phyloP scores from a whole-genome alignment of 2,329 filamentous ascomycete genomes.

The Epichloe scottii region DNA sequence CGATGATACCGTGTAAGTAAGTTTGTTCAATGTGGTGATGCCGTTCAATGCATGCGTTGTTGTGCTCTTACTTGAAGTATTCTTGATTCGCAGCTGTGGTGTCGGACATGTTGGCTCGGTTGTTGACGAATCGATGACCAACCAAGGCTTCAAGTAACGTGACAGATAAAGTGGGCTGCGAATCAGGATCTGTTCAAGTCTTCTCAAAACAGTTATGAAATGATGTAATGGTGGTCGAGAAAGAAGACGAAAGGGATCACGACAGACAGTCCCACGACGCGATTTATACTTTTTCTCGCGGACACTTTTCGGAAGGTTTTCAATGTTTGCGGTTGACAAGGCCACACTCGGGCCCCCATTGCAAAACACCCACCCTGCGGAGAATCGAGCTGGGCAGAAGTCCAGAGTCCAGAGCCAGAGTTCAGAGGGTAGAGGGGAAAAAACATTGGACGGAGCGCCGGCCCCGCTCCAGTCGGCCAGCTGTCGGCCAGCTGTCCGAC shows the following conservation, averaged over 20 bases:
- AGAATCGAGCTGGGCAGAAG: no score
- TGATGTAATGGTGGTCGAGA: no score
- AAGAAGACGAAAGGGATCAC: background rate
- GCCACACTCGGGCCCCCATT: no score
- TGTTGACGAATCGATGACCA: background rate
- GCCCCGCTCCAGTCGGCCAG: background rate
- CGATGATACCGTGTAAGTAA: background rate
- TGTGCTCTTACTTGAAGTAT: constrained; percentile 29
- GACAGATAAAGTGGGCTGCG: background rate
- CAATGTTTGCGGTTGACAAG: no score
- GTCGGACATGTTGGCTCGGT: constrained; percentile 17
- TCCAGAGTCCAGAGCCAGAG: background rate
- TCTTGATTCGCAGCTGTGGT: constrained; percentile 23
- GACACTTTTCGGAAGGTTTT: constrained; percentile 20
- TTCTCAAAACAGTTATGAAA: no score
- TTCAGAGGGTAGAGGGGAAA: background rate
- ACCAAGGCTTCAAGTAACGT: background rate
- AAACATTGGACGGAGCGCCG: background rate
- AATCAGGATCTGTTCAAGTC: background rate
- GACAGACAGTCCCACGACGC: background rate
- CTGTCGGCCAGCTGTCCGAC: background rate
- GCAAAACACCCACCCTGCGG: no score
- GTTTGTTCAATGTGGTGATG: background rate
- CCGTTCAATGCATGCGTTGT: background rate
- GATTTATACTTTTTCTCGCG: constrained; percentile 14